These are phyloP conservation scores for Coprinopsis sp. DNA, from an alignment of 768 basidiomycete genomes.

Conservation along the genomic window DNA sequence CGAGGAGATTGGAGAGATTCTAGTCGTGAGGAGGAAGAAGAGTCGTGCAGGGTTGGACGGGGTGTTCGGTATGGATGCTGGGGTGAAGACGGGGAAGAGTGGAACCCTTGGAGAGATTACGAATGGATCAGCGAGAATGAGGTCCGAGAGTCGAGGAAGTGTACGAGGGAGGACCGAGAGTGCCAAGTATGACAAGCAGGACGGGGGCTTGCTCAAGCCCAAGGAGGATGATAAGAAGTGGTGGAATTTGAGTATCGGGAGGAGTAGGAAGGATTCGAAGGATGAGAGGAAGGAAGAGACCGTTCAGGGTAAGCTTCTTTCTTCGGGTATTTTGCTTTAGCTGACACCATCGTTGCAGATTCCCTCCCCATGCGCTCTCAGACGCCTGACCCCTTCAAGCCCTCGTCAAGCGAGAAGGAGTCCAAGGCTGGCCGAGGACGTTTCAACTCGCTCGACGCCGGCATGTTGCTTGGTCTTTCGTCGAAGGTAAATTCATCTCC, in stretches of 20 bases:
- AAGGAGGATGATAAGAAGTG: constrained; percentile 37
- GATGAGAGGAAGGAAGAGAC: constrained; percentile 47
- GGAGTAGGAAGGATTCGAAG: constrained; percentile 70
- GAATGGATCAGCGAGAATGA: constrained; percentile 51
- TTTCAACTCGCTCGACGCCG: constrained; percentile 60
- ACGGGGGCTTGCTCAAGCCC: constrained; percentile 29
- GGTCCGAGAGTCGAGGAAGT: too few relatives aligned
- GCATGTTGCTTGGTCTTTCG: constrained; percentile 29
- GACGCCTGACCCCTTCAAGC: constrained; percentile 44
- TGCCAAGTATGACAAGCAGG: constrained; percentile 20
- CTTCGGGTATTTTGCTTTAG: constrained; percentile 16
- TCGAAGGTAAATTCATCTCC: constrained; percentile 26
- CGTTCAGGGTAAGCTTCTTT: constrained; percentile 30
- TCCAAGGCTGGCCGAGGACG: constrained; percentile 36
- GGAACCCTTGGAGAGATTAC: constrained; percentile 51
- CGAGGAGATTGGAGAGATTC: constrained; percentile 62
- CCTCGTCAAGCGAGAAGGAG: neutral
- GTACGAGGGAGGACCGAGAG: constrained; percentile 8
- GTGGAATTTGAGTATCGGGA: constrained; percentile 83
- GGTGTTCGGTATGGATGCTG: constrained; percentile 27
- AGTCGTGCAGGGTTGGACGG: constrained; percentile 56
- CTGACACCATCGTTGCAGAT: neutral
- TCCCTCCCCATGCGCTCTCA: neutral
- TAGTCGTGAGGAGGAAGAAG: constrained; percentile 77
- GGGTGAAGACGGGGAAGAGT: constrained; percentile 31